Evolutionary conservation across 1,284 basidiomycete species (phyloP).

Genomic region (Pseudomicrostroma phylloplanum): DNA sequence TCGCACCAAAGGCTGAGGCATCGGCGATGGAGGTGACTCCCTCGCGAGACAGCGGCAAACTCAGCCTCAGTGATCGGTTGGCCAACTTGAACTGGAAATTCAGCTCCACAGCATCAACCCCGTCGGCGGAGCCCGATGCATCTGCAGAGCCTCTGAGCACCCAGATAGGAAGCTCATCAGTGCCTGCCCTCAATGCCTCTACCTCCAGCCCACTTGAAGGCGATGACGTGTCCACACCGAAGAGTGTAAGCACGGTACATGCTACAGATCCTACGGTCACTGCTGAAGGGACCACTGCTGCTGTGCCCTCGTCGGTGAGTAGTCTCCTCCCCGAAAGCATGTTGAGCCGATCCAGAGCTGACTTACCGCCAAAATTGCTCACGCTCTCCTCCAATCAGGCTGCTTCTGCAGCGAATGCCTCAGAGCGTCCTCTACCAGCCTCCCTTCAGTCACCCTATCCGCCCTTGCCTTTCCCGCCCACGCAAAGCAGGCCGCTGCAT

Average conservation of each 20-base stretch:
- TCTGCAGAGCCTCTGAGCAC: background rate
- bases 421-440: conserved; percentile 15
- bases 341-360: too few species aligned
- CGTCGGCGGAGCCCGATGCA: conserved; percentile 57
- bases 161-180: background rate
- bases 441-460: conserved; percentile 40
- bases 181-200: background rate
- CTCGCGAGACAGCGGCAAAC: background rate
- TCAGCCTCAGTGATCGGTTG: conserved; percentile 12
- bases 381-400: conserved; percentile 45
- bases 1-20: too few species aligned
- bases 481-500: conserved; percentile 52
- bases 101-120: background rate
- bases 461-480: conserved; percentile 27
- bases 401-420: conserved; percentile 50
- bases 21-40: too few species aligned
- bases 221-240: too few species aligned
- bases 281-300: too few species aligned
- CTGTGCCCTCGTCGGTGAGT: too few species aligned
- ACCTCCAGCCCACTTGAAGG: too few species aligned
- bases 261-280: too few species aligned
- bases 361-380: too few species aligned
- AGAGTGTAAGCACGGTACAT: too few species aligned
- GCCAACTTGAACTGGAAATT: conserved; percentile 58
- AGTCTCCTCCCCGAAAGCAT: too few species aligned